Percentiles rank a stretch among this genome's conserved stretches.
phyloP scores from a whole-genome alignment of 139 green algal species.

The Ulvella scutata region DNA sequence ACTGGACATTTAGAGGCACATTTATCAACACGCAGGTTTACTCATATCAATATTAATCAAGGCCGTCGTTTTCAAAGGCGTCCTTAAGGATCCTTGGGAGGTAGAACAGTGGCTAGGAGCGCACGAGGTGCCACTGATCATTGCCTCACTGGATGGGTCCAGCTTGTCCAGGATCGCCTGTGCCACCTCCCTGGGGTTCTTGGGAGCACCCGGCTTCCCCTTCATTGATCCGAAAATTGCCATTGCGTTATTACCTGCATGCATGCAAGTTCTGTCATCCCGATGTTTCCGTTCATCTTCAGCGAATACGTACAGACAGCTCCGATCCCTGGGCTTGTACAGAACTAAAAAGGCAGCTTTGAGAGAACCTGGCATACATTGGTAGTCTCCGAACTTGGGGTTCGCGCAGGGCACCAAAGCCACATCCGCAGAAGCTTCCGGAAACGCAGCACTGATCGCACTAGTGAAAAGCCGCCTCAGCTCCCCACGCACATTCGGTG shows the following conservation, averaged over 20 bases:
- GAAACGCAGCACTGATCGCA: conserved; percentile 50
- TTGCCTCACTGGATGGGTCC: conserved; percentile 19
- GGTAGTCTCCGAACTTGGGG: conserved; percentile 85
- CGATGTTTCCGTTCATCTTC: no score
- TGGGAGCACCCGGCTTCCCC: conserved; percentile 57
- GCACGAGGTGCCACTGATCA: conserved; percentile 32
- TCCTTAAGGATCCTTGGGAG: no score
- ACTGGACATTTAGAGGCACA: no score
- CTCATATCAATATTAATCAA: no score
- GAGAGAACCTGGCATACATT: no score
- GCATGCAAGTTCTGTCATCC: no score
- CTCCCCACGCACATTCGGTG: conserved; percentile 24
- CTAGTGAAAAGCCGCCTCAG: conserved; percentile 40
- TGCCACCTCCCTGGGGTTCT: conserved; percentile 70
- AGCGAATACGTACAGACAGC: no score
- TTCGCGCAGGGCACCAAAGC: conserved; percentile 39
- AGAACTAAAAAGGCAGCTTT: no score
- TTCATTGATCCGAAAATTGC: conserved; percentile 76
- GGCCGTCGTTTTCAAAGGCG: no score
- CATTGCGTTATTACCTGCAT: conserved; percentile 99
- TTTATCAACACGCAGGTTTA: no score
- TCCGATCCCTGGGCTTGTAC: no score
- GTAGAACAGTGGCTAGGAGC: no score
- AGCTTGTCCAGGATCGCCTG: conserved; percentile 62
- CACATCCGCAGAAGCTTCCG: conserved; percentile 28